Percentiles rank a stretch among this genome's conserved stretches.
These are phyloP conservation scores for Plasmodium billcollinsi DNA, from an alignment of 169 alveolate genomes.

Conservation along the genomic window DNA sequence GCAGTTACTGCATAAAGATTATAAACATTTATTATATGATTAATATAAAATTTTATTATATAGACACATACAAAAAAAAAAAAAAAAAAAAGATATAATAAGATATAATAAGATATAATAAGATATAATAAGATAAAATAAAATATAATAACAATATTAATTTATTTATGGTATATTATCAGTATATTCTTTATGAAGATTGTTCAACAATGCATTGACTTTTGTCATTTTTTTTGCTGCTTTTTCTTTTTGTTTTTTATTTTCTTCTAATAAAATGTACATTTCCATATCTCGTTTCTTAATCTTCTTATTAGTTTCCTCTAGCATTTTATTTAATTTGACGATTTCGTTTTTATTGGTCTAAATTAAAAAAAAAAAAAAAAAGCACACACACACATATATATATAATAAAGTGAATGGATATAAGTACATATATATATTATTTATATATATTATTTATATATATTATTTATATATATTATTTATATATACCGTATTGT, in stretches of 20 bases:
- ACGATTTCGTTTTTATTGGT: conserved; percentile 43
- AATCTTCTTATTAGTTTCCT: conserved; percentile 70
- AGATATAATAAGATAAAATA: too few relatives aligned
- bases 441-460: conserved; percentile 1
- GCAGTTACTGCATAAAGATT: too few relatives aligned
- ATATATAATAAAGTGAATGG: background rate
- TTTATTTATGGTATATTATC: conserved; percentile 43
- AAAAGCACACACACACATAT: background rate
- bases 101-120: too few relatives aligned
- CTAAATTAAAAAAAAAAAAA: background rate
- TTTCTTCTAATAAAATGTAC: conserved; percentile 72
- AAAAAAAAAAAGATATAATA: too few relatives aligned
- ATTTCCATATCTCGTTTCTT: conserved; percentile 75
- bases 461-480: too few relatives aligned
- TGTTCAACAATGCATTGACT: conserved; percentile 54
- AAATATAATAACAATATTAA: too few relatives aligned
- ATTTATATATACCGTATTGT: conserved; percentile 20
- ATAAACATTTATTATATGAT: too few relatives aligned
- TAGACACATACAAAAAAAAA: too few relatives aligned
- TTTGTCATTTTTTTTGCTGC: conserved; percentile 77
- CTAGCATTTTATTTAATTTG: conserved; percentile 57
- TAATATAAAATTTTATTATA: too few relatives aligned
- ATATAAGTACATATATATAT: background rate
- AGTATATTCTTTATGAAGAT: conserved; percentile 68
- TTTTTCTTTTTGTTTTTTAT: conserved; percentile 75